A percentile compares a stretch with the other conserved stretches of the same genome.
Evolutionary conservation across 768 basidiomycete genomes (phyloP).

Genomic region (Rhizopogon vulgaris): DNA sequence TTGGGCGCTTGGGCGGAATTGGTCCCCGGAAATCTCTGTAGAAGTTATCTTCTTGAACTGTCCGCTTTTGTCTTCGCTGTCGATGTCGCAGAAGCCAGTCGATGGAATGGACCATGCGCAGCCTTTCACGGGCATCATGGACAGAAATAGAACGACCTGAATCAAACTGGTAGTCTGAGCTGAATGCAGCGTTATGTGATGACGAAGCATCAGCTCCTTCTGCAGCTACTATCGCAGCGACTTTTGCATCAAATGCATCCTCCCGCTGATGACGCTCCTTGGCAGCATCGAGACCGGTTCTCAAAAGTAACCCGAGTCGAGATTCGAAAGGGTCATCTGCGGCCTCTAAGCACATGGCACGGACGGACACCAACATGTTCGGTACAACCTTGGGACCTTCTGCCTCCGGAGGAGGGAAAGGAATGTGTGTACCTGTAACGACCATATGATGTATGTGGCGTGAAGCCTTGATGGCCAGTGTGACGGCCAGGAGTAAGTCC

Average conservation of each 20-base stretch:
- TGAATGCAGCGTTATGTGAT: slow-evolving; percentile 29
- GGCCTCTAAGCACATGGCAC: slow-evolving; percentile 66
- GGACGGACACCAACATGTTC: slow-evolving; percentile 49
- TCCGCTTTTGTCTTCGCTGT: slow-evolving; percentile 40
- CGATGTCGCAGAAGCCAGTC: slow-evolving; percentile 63
- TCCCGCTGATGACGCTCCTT: slow-evolving; percentile 67
- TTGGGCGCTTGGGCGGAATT: slow-evolving; percentile 21
- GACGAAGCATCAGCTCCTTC: slow-evolving; percentile 29
- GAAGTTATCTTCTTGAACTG: slow-evolving; percentile 42
- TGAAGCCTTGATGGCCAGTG: slow-evolving; percentile 62
- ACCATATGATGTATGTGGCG: slow-evolving; percentile 64
- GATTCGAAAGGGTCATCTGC: slow-evolving; percentile 84
- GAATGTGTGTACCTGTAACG: slow-evolving; percentile 41
- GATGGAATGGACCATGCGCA: slow-evolving; percentile 63
- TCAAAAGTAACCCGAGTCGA: slow-evolving; percentile 66
- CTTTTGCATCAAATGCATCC: slow-evolving; percentile 75
- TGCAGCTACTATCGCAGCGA: slow-evolving; percentile 50
- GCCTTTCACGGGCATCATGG: slow-evolving; percentile 62
- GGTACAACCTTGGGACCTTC: slow-evolving; percentile 75
- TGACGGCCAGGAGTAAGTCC: slow-evolving; percentile 67
- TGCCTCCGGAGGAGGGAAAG: slow-evolving; percentile 55
- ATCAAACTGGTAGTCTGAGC: slow-evolving; percentile 58
- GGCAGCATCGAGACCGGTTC: slow-evolving; percentile 66
- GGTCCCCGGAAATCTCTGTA: slow-evolving; percentile 40
- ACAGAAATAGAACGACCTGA: slow-evolving; percentile 61